Evolutionary conservation across 2,329 filamentous ascomycete genomes (phyloP).

Genomic region (Xylaria sp.): DNA sequence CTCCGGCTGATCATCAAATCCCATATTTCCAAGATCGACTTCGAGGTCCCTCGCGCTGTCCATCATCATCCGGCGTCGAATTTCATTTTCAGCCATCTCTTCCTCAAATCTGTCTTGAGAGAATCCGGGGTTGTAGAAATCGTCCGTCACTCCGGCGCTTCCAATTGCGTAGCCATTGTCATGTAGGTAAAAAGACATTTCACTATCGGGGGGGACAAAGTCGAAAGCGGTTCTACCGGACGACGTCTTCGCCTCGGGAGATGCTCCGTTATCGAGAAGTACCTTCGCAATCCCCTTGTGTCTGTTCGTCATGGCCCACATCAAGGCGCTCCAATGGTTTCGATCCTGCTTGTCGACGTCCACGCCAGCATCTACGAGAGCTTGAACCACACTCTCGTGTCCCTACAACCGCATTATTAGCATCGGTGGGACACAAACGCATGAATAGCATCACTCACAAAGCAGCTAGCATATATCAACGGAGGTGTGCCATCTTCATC

Average conservation of each 20-base stretch:
- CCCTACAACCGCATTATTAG: constrained; percentile 63
- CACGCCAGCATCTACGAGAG: constrained; percentile 84
- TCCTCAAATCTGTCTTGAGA: constrained; percentile 95
- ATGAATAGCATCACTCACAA: constrained; percentile 66
- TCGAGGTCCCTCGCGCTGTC: constrained; percentile 97
- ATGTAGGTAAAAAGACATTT: constrained; percentile 94
- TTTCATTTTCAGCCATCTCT: constrained; percentile 95
- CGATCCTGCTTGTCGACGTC: constrained; percentile 93
- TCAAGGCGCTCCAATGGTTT: constrained; percentile 96
- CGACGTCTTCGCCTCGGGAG: constrained; percentile 94
- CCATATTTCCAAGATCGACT: constrained; percentile 94
- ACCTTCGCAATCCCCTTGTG: constrained; percentile 96
- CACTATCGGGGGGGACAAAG: constrained; percentile 93
- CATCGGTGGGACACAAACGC: neutral
- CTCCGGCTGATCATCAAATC: constrained; percentile 94
- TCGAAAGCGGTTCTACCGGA: constrained; percentile 94
- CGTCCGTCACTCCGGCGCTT: constrained; percentile 80
- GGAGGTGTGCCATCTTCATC: constrained; percentile 98
- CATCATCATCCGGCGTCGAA: constrained; percentile 98
- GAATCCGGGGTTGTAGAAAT: constrained; percentile 94
- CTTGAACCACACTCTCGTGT: constrained; percentile 87
- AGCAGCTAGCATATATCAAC: constrained; percentile 97
- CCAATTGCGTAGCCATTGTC: constrained; percentile 93
- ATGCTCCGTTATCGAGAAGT: constrained; percentile 90
- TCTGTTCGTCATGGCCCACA: constrained; percentile 99